phyloP scores from a whole-genome alignment of 208 protist genomes.

The Leishmania turanica region DNA sequence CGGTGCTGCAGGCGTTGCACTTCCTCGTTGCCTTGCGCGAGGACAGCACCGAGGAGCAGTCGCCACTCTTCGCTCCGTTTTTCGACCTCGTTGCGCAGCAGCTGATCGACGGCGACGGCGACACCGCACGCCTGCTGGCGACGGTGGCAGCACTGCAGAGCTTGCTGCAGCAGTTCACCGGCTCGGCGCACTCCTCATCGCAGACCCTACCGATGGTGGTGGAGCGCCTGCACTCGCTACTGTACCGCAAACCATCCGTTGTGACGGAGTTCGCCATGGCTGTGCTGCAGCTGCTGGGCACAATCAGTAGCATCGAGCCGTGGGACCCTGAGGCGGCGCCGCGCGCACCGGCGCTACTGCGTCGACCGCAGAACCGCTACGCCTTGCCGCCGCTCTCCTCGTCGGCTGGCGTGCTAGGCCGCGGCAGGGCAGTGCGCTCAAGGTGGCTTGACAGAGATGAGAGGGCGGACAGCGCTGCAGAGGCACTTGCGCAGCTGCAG shows the following conservation, averaged over 20 bases:
- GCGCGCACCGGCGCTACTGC: slow-evolving; percentile 45
- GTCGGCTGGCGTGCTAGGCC: slow-evolving; percentile 18
- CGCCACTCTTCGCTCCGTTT: slow-evolving; percentile 63
- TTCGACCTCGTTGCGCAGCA: slow-evolving; percentile 62
- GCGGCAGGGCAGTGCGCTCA: slow-evolving; percentile 8
- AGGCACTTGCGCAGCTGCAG: slow-evolving; percentile 32
- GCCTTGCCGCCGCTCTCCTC: slow-evolving; percentile 34
- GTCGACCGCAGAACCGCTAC: slow-evolving; percentile 42
- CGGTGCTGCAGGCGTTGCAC: slow-evolving; percentile 61
- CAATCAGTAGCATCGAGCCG: slow-evolving; percentile 79
- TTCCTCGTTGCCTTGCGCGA: slow-evolving; percentile 74
- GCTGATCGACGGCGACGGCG: slow-evolving; percentile 62
- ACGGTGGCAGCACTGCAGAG: slow-evolving; percentile 65
- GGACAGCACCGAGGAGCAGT: slow-evolving; percentile 63
- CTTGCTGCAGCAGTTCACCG: slow-evolving; percentile 60
- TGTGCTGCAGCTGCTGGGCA: slow-evolving; percentile 74
- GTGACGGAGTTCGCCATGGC: slow-evolving; percentile 67
- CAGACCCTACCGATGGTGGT: slow-evolving; percentile 48
- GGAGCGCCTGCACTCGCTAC: slow-evolving; percentile 60
- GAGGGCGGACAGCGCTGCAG: slow-evolving; percentile 23
- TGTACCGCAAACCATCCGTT: slow-evolving; percentile 78
- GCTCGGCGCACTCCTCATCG: slow-evolving; percentile 26
- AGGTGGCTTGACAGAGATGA: slow-evolving; percentile 29
- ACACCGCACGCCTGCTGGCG: slow-evolving; percentile 52
- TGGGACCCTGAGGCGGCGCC: slow-evolving; percentile 32